Percentiles rank a stretch among this genome's conserved stretches.
Conservation (phyloP, 371 early-diverging fungal species). For the Mortierella sp. region DNA sequence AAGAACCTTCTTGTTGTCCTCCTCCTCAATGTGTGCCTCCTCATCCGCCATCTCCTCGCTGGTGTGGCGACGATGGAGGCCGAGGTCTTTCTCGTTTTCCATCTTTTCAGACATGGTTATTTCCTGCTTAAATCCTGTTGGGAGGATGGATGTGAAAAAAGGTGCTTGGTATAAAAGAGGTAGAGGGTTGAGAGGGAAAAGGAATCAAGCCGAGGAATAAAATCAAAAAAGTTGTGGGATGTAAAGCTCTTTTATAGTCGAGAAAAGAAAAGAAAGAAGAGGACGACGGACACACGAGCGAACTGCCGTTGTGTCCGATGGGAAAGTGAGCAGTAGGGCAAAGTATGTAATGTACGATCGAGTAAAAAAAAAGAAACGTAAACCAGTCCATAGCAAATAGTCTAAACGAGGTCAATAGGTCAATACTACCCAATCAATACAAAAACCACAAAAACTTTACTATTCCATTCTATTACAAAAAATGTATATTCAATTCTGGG, state of each 20-base stretch:
- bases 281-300: no score
- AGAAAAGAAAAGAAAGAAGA: neutral
- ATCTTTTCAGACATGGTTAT: conserved; percentile 24
- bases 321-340: neutral
- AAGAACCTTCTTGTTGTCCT: conserved; percentile 47
- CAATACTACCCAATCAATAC: no score
- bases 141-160: neutral
- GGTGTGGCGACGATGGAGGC: conserved; percentile 35
- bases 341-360: neutral
- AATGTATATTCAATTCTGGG: neutral
- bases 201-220: conserved; percentile 30
- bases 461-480: neutral
- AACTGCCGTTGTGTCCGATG: conserved; percentile 1
- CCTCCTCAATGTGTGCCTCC: conserved; percentile 7
- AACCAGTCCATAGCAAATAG: no score
- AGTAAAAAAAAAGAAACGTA: neutral
- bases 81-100: conserved; percentile 32
- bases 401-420: no score
- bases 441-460: neutral
- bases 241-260: conserved; percentile 15
- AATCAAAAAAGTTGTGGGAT: conserved; percentile 7
- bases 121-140: neutral
- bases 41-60: conserved; percentile 30
- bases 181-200: neutral
- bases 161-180: neutral